These are phyloP conservation scores for Thielaviopsis ethacetica DNA, from an alignment of 2,329 filamentous ascomycete genomes.

Conservation along the genomic window DNA sequence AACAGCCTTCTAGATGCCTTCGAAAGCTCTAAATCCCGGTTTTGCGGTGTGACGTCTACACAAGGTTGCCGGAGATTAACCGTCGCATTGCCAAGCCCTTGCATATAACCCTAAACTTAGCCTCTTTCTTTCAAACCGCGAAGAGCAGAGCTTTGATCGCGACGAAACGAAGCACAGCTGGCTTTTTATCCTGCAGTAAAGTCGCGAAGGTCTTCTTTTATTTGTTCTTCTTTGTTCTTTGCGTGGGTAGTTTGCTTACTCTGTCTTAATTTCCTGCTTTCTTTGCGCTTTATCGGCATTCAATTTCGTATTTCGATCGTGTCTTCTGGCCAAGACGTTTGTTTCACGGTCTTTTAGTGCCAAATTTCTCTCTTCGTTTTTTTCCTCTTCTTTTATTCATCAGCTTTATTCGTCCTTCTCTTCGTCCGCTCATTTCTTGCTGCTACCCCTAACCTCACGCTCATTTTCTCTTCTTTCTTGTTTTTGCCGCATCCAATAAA, in stretches of 20 bases:
- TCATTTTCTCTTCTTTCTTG: neutral
- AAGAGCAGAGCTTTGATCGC: neutral
- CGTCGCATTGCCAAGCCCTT: neutral
- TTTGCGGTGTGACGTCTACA: neutral
- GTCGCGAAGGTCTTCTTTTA: neutral
- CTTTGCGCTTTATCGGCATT: neutral
- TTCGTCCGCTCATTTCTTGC: neutral
- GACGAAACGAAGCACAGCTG: neutral
- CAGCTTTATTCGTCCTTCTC: neutral
- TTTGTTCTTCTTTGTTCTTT: neutral
- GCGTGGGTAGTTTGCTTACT: neutral
- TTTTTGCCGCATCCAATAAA: neutral
- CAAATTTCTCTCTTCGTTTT: neutral
- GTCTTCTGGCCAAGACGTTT: constrained; percentile 1
- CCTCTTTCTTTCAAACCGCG: neutral
- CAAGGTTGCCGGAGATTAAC: neutral
- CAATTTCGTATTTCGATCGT: neutral
- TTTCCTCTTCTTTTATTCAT: neutral
- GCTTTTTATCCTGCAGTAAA: neutral
- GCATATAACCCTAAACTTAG: neutral
- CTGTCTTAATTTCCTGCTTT: neutral
- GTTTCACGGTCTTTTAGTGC: neutral
- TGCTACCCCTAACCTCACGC: neutral
- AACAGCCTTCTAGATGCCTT: too few species aligned
- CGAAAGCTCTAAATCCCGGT: too few species aligned